phyloP scores from a whole-genome alignment of 345 rosid genomes.

The Aquilaria sinensis region DNA sequence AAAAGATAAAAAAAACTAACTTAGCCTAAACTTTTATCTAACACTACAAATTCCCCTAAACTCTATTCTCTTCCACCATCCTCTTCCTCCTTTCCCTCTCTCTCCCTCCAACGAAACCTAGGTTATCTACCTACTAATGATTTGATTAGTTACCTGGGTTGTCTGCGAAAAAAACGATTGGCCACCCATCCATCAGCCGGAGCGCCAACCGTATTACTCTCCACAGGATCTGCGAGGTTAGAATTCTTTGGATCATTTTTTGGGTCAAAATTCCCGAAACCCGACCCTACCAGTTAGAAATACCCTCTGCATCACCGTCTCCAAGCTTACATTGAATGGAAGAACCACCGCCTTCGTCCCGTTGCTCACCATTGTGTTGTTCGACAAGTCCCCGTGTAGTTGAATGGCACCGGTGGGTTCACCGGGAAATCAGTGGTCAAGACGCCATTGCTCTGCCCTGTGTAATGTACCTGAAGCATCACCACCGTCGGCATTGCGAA shows the following conservation, averaged over 20 bases:
- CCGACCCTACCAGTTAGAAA: conserved; percentile 31
- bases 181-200: conserved; percentile 31
- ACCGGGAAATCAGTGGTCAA: conserved; percentile 38
- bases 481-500: conserved; percentile 33
- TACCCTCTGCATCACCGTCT: conserved; percentile 33
- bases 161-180: conserved; percentile 26
- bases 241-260: conserved; percentile 23
- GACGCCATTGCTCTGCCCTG: conserved; percentile 29
- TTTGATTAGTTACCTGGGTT: conserved; percentile 28
- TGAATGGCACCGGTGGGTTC: conserved; percentile 21
- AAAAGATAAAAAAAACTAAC: too few relatives aligned
- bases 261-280: conserved; percentile 29
- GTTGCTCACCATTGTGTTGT: conserved; percentile 29
- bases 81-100: too few relatives aligned
- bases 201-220: conserved; percentile 29
- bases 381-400: conserved; percentile 28
- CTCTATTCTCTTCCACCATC: too few relatives aligned
- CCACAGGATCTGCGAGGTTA: conserved; percentile 30
- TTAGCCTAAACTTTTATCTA: too few relatives aligned
- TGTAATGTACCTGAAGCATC: conserved; percentile 35
- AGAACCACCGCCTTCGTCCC: conserved; percentile 21
- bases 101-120: too few relatives aligned
- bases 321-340: conserved; percentile 29
- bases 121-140: background rate
- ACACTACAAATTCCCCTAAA: too few relatives aligned